phyloP scores from a whole-genome alignment of 2,329 filamentous ascomycete species.

The Rachicladosporium sp. region DNA sequence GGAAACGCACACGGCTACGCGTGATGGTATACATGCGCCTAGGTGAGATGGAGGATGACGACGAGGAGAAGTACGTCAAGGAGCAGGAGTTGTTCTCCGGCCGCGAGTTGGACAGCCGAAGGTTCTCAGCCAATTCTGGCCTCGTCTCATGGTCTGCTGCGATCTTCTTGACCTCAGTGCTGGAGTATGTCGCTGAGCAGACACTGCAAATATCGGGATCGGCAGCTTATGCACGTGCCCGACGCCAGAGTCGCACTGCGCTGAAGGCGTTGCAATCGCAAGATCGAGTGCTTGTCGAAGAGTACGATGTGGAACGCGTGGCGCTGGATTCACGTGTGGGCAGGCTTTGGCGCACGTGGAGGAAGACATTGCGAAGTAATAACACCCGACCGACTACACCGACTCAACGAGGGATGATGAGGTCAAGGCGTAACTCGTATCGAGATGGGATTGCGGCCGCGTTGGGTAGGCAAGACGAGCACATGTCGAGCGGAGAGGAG shows the following conservation, averaged over 20 bases:
- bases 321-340: constrained; percentile 82
- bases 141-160: constrained; percentile 78
- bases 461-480: no score
- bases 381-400: constrained; percentile 3
- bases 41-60: constrained; percentile 94
- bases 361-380: constrained; percentile 58
- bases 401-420: neutral
- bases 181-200: constrained; percentile 90
- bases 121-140: constrained; percentile 34
- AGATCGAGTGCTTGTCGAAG: constrained; percentile 46
- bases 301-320: constrained; percentile 83
- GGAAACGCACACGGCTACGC: constrained; percentile 82
- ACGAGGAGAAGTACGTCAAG: constrained; percentile 80
- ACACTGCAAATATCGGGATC: constrained; percentile 78
- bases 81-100: constrained; percentile 58
- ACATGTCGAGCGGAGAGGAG: neutral
- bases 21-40: constrained; percentile 98
- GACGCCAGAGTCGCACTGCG: constrained; percentile 24
- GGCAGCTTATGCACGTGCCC: constrained; percentile 58
- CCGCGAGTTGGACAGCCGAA: constrained; percentile 35
- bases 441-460: neutral
- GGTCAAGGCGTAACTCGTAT: no score
- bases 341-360: constrained; percentile 87
- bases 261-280: no score
- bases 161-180: constrained; percentile 88